Evolutionary conservation across 305 asterid species (phyloP), one percentile per base, ranked within the genome.

Genomic region (Fraxinus albicans): DNA sequence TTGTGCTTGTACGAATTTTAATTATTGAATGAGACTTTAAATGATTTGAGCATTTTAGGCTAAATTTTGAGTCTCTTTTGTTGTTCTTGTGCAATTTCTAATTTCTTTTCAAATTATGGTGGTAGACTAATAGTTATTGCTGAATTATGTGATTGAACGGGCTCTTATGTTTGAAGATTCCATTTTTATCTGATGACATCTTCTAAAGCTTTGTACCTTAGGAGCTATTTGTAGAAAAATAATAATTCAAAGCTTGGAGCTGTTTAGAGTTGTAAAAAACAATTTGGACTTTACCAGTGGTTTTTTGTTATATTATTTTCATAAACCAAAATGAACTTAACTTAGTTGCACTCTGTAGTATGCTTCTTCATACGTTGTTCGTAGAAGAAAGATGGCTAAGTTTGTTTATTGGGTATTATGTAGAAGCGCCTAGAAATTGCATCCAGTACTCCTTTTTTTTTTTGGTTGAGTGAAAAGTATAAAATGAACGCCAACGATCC

Each of bases 381-480:
- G 3, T 7, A 15, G 15, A 63, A 21, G 72, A 21, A 63, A 63
- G 29, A 25, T 83, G 60, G 47, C 53, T 58, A 27, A 5, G 33
- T 79, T 82, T 19, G 67, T 78, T n/a, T 4, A 69, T 78, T 86
- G 17, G 76, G 6, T 70, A 13, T 85, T 79, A 73, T 89, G 90
- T 93, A 93, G 97, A 89, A 87, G 86, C 91, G 85, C 75, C 79
- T 85, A 21, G 88, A 89, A 83, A 83, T 77, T 60, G 74, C 76
- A 38, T 83, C 90, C 76, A 76, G 76, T 15, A 86, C 83, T 33
- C 78, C 98, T 95, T 85, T 25, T 25, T 25, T 25, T 25, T 87
- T 95, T 88, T 79, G 83, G 83, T 87, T 92, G 88, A 93, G 89
- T 76, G 94, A 91, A 15, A 82, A 82, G 85, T 91, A 84, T 88